phyloP scores from a whole-genome alignment of 495 filamentous ascomycete genomes.

The Xylaria acuta region DNA sequence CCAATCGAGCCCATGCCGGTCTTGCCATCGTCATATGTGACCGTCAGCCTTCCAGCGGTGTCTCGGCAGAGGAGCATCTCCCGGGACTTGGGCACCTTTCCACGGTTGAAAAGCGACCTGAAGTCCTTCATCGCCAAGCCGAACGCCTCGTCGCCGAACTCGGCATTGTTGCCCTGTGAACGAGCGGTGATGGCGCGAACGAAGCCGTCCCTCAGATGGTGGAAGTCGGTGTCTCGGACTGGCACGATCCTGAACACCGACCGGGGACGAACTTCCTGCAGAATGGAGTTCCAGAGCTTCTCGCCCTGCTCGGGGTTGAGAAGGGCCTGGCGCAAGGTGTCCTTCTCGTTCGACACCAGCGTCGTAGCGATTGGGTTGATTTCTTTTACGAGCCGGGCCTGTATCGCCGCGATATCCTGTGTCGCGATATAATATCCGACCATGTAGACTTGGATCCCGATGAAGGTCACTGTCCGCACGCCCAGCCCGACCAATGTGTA shows the following conservation, averaged over 20 bases:
- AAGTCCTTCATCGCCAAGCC: constrained; percentile 74
- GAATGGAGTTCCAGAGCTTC: constrained; percentile 72
- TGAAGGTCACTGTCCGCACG: constrained; percentile 84
- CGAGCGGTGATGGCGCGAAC: constrained; percentile 80
- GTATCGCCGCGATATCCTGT: constrained; percentile 67
- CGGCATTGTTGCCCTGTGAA: constrained; percentile 55
- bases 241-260: constrained; percentile 83
- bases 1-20: constrained; percentile 51
- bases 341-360: constrained; percentile 79
- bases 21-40: constrained; percentile 69
- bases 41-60: constrained; percentile 66
- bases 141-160: constrained; percentile 74
- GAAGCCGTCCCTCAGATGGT: constrained; percentile 89
- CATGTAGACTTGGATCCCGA: constrained; percentile 93
- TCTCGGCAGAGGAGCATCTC: constrained; percentile 77
- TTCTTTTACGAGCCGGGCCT: constrained; percentile 53
- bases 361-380: constrained; percentile 75
- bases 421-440: constrained; percentile 89
- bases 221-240: constrained; percentile 86
- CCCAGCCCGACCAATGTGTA: constrained; percentile 90
- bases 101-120: constrained; percentile 76
- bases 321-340: constrained; percentile 68
- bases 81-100: constrained; percentile 74
- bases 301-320: constrained; percentile 72
- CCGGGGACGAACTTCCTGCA: constrained; percentile 64